Evolutionary conservation across 805 yeast genomes (phyloP).

Genomic region (Candida andamanensis): DNA sequence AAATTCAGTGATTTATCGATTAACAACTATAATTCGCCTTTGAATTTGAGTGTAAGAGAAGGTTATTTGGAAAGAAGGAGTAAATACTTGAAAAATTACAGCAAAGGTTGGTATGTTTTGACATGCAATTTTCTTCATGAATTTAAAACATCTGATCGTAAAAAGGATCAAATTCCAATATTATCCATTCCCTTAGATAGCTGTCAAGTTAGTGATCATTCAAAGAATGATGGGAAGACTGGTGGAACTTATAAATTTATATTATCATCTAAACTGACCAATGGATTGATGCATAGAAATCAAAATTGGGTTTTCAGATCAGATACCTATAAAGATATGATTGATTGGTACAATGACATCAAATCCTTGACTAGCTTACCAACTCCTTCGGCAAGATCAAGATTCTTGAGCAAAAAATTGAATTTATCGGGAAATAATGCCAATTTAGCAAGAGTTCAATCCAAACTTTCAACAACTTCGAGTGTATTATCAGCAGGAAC

Average conservation of each 20-base stretch:
- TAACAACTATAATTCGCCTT: slow-evolving; percentile 62
- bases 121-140: slow-evolving; percentile 89
- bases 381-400: slow-evolving; percentile 55
- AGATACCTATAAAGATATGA: slow-evolving; percentile 75
- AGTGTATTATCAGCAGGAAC: slow-evolving; percentile 8
- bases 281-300: slow-evolving; percentile 70
- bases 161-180: slow-evolving; percentile 74
- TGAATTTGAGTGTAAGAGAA: slow-evolving; percentile 58
- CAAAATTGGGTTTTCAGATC: slow-evolving; percentile 95
- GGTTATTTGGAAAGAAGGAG: slow-evolving; percentile 88
- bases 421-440: slow-evolving; percentile 12
- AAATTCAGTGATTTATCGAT: slow-evolving; percentile 51
- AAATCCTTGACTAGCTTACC: slow-evolving; percentile 59
- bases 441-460: slow-evolving; percentile 9
- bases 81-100: slow-evolving; percentile 85
- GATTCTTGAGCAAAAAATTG: slow-evolving; percentile 25
- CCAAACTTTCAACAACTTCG: slow-evolving; percentile 10
- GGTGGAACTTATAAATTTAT: slow-evolving; percentile 70
- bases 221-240: slow-evolving; percentile 58
- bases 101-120: slow-evolving; percentile 85
- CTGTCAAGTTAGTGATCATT: slow-evolving; percentile 79
- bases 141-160: slow-evolving; percentile 77
- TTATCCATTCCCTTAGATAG: slow-evolving; percentile 77
- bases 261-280: slow-evolving; percentile 62
- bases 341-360: slow-evolving; percentile 79